Base-by-base conservation (phyloP, 192 early-diverging fungal species). In the Coemansia sp. region DNA sequence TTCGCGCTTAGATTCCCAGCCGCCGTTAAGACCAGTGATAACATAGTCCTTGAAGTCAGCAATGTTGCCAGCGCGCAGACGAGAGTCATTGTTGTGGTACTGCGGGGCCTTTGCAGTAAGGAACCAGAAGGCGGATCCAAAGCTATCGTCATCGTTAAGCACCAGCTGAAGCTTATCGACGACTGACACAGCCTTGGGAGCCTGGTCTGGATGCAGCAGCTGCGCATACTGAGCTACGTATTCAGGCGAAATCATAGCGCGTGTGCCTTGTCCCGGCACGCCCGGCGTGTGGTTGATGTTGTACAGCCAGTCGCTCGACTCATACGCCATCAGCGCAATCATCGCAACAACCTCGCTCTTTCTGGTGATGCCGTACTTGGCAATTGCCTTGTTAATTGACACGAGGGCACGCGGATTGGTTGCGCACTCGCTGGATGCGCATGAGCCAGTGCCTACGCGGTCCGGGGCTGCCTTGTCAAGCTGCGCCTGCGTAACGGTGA, bases 81-180 rank as follows among this genome's bases (percentile, higher is more conserved):
- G 71, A 19, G 37, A 51, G 0, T 50, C 22, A 32, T 71, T 66
- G 13, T 45, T 63, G 51, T 83, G 70, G 22, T 64, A 84, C 0
- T 12, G 56, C 17, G 67, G 14, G 1, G 72, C 72, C 19, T 67
- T 44, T 5, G 32, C 72, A 9, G 62, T 55, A 37, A 84, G 63
- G 42, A 75, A 84, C 81, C 81, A 84, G 49, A 79, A 77, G 6
- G 64, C 81, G 6, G 81, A 63, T 11, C 76, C 81, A 76, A 84
- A 84, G 76, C 76, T 84, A 58, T 84, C 77, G 68, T 79, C 45
- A 39, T 72, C 50, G 67, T 61, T 51, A 9, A 84, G 69, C 12
- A 83, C 81, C 48, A 84, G 45, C 19, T 12, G 56, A 16, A 69
- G 70, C 25, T 79, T 70, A 16, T 19, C 58, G 65, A 66, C 72